These are phyloP conservation scores for Talaromyces liani DNA, from an alignment of 495 filamentous ascomycete species.

Conservation along the genomic window DNA sequence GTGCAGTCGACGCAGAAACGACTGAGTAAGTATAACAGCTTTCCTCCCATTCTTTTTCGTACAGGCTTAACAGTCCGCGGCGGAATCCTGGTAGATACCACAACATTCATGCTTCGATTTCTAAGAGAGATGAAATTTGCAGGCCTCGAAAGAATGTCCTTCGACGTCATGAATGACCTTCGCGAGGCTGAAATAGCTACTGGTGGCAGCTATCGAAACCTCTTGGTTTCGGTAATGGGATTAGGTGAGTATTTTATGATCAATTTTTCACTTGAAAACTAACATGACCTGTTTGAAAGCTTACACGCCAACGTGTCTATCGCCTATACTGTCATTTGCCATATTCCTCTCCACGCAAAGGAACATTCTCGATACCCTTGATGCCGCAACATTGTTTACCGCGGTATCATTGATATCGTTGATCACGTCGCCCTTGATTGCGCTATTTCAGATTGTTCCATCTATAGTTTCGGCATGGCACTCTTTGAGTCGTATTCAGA, in stretches of 20 bases:
- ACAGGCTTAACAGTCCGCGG: too few relatives aligned
- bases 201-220: neutral
- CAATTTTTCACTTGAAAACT: too few relatives aligned
- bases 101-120: neutral
- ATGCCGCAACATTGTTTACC: slow-evolving; percentile 23
- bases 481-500: neutral
- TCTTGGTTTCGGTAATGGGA: neutral
- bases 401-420: slow-evolving; percentile 21
- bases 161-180: neutral
- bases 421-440: slow-evolving; percentile 14
- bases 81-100: neutral
- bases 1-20: neutral
- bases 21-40: neutral
- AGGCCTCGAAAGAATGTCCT: neutral
- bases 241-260: neutral
- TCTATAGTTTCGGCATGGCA: neutral
- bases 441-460: slow-evolving; percentile 17
- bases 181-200: neutral
- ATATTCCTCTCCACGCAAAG: neutral
- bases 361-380: neutral
- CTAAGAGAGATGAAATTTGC: neutral
- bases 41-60: too few relatives aligned
- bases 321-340: neutral
- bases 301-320: neutral
- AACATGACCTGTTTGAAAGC: too few relatives aligned